A percentile compares a stretch with the other conserved stretches of the same genome.
Evolutionary conservation across 192 early-diverging fungal genomes (phyloP).

Genomic region (Backusella westeae): DNA sequence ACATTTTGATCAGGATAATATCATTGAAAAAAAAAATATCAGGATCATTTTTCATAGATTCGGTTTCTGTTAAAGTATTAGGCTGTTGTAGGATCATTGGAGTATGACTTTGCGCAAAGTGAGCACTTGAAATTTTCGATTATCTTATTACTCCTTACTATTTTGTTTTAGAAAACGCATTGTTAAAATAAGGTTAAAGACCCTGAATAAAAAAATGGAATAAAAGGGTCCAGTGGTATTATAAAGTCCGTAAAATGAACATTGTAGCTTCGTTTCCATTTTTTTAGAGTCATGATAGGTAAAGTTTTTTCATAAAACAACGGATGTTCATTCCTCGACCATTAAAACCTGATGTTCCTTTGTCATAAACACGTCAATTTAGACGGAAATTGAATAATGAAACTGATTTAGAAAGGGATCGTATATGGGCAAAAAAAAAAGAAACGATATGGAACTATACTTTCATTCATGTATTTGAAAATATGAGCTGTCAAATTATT

Average conservation of each 20-base stretch:
- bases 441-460: background rate
- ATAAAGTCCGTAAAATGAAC: background rate
- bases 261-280: background rate
- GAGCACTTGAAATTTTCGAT: background rate
- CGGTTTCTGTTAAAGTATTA: background rate
- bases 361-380: background rate
- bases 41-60: background rate
- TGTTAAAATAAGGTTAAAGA: background rate
- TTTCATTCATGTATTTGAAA: background rate
- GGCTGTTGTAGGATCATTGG: background rate
- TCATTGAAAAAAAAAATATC: background rate
- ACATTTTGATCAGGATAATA: background rate
- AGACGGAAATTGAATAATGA: slow-evolving; percentile 2
- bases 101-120: background rate
- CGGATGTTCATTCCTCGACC: background rate
- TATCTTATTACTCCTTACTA: no score
- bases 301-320: background rate
- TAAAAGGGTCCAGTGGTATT: no score
- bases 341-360: background rate
- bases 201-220: no score
- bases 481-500: background rate
- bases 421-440: background rate
- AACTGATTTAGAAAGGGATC: background rate
- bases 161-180: background rate
- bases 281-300: background rate